Evolutionary conservation across 441 rosid genomes (phyloP), one percentile per base, ranked within the genome.

Genomic region (Geranium incanum): DNA sequence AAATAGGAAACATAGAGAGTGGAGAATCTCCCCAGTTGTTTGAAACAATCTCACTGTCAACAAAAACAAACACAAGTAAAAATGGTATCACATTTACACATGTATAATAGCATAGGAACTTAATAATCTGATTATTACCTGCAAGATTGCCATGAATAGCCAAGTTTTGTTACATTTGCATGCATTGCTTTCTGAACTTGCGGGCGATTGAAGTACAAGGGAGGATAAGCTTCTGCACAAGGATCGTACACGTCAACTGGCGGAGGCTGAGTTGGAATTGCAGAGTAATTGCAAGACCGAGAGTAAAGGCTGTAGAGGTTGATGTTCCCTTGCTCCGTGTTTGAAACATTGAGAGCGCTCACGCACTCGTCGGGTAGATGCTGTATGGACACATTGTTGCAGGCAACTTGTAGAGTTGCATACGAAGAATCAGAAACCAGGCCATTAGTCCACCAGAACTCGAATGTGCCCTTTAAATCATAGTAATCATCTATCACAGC

Each of bases 391-490:
- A 70, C 88, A 69, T 64, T 76, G 69, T 75, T 77, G 71, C 99
- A 94, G 2, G 84, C 62, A 23, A 79, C 74, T 68, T 88, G 78
- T 65, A 92, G 80, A 11, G 78, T 80, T 70, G 68, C 81, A 78
- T 92, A 92, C 67, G 91, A 88, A 15, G 89, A 89, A 84, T 94
- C 99, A 36, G 97, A 92, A 73, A 92, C 89, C 82, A 94, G 80
- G 13, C 97, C 97, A 77, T 90, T 97, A 45, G 89, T 81, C 97
- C 99, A 95, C 97, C 99, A 95, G 69, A 87, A 89, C 73, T 95
- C 97, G 70, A 95, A 95, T 16, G 89, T 85, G 38, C 99, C 99
- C 50, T 88, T 69, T 3, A n/a, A 77, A 78, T 95, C 97, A 78
- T 89, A 85, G 76, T 89, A 86, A 72, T 95, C 99, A 83, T 95